Evolutionary conservation across 306 rosid species (phyloP).

Genomic region (Vigna radiata): DNA sequence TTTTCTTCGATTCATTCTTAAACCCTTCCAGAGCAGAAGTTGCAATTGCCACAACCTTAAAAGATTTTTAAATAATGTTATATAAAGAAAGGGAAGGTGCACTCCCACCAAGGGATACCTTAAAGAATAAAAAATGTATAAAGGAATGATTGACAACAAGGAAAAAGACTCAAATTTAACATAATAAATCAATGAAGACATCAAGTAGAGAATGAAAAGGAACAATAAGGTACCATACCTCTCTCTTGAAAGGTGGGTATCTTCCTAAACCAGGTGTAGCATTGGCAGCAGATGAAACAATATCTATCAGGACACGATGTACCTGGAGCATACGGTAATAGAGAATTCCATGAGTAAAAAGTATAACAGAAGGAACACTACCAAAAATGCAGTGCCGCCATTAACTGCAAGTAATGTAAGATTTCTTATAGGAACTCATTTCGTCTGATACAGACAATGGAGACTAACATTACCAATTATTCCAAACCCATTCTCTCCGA

Average conservation of each 20-base stretch:
- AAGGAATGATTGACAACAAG: constrained; percentile 4
- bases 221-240: constrained; percentile 60
- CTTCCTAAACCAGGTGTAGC: constrained; percentile 98
- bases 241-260: constrained; percentile 97
- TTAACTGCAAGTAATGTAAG: constrained; percentile 7
- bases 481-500: background rate
- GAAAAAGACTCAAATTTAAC: background rate
- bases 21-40: constrained; percentile 83
- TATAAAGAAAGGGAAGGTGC: constrained; percentile 27
- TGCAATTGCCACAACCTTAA: constrained; percentile 89
- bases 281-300: constrained; percentile 88
- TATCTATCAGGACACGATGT: constrained; percentile 87
- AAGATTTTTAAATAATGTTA: constrained; percentile 35
- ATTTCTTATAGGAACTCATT: background rate
- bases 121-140: background rate
- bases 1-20: constrained; percentile 90
- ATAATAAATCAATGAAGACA: constrained; percentile 8
- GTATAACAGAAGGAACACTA: constrained; percentile 16
- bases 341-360: constrained; percentile 34
- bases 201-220: constrained; percentile 23
- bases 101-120: constrained; percentile 14
- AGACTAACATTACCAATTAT: background rate
- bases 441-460: background rate
- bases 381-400: background rate
- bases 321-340: constrained; percentile 59